phyloP scores from a whole-genome alignment of 768 basidiomycete genomes.

The Brasilioporus rufonigricans region DNA sequence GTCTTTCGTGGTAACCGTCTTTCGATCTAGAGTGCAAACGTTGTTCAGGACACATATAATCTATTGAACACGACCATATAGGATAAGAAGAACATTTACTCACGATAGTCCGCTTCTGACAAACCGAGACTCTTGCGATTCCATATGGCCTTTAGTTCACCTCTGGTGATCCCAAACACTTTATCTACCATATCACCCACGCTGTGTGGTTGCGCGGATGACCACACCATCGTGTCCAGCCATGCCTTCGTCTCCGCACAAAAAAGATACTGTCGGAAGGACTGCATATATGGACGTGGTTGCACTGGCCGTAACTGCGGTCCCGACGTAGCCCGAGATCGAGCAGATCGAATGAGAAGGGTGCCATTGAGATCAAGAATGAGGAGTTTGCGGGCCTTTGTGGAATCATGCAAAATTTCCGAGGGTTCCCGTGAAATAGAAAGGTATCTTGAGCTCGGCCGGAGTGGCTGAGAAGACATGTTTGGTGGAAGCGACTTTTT shows the following conservation, averaged over 20 bases:
- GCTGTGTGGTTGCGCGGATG: slow-evolving; percentile 79
- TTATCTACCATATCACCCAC: slow-evolving; percentile 71
- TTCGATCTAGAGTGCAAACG: slow-evolving; percentile 9
- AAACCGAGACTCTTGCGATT: slow-evolving; percentile 77
- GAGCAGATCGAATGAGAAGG: slow-evolving; percentile 55
- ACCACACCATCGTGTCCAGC: slow-evolving; percentile 89
- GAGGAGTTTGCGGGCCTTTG: slow-evolving; percentile 55
- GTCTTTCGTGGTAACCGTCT: slow-evolving; percentile 64
- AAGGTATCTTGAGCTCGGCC: slow-evolving; percentile 39
- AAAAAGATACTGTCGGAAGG: slow-evolving; percentile 65
- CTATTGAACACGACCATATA: neutral
- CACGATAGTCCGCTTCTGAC: slow-evolving; percentile 59
- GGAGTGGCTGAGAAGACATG: neutral
- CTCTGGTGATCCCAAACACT: slow-evolving; percentile 47
- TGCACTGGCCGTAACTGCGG: slow-evolving; percentile 40
- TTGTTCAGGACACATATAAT: slow-evolving; percentile 1
- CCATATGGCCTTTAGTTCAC: slow-evolving; percentile 64
- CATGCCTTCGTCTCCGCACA: slow-evolving; percentile 56
- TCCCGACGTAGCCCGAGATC: slow-evolving; percentile 16
- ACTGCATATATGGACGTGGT: slow-evolving; percentile 62
- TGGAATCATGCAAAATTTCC: slow-evolving; percentile 21
- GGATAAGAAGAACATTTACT: slow-evolving; percentile 24
- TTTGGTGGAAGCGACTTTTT: slow-evolving; percentile 1
- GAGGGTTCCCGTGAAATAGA: slow-evolving; percentile 32
- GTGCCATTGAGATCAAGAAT: slow-evolving; percentile 70